These are phyloP conservation scores for Botrytis paeoniae DNA, from an alignment of 2,329 filamentous ascomycete species.

Conservation along the genomic window DNA sequence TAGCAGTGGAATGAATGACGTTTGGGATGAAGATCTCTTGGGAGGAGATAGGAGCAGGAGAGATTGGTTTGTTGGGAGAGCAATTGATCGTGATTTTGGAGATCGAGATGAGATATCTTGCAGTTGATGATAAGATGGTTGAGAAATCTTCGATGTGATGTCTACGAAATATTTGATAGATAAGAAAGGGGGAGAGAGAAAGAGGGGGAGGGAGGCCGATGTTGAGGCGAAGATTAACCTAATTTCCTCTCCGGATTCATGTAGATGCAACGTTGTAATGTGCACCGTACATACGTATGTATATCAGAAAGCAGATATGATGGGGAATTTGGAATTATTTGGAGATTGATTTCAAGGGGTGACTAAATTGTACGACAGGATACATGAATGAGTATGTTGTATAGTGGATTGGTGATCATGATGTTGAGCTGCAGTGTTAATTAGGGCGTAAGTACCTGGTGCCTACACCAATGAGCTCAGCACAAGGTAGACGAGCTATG, in stretches of 20 bases:
- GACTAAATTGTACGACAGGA: background rate
- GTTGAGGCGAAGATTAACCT: slow-evolving; percentile 8
- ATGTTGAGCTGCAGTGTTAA: background rate
- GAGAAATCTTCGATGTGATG: background rate
- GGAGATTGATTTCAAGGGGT: background rate
- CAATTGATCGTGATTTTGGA: background rate
- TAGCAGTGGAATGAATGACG: background rate
- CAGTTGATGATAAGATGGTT: background rate
- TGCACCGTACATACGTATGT: background rate
- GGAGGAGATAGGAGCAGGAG: background rate
- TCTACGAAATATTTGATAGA: background rate
- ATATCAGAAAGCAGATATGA: background rate
- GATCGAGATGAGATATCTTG: background rate
- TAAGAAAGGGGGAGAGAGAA: background rate
- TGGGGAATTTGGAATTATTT: background rate
- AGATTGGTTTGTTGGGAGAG: background rate
- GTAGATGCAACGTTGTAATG: background rate
- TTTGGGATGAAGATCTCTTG: background rate
- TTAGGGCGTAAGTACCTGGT: background rate
- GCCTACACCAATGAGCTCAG: background rate
- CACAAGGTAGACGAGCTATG: background rate
- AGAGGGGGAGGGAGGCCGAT: background rate
- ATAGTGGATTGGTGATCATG: background rate
- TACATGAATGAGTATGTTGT: background rate
- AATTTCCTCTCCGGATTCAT: background rate